Percentiles rank a stretch among this genome's conserved stretches.
phyloP scores from a whole-genome alignment of 352 stramenopile genomes.

The Phytophthora constricta region DNA sequence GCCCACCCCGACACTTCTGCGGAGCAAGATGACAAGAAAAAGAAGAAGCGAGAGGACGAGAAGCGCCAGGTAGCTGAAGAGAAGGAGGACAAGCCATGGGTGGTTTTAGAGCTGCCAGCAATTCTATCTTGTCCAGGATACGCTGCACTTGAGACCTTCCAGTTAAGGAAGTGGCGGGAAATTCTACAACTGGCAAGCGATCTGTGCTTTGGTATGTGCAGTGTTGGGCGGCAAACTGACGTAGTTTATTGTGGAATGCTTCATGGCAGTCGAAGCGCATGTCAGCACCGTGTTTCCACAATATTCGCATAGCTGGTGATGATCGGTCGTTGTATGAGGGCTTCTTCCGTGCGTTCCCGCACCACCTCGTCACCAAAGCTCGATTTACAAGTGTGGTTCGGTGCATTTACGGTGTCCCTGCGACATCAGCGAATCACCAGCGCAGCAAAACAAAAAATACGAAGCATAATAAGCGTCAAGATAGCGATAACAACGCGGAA shows the following conservation, averaged over 20 bases:
- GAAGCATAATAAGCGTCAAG: neutral
- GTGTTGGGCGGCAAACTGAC: constrained; percentile 3
- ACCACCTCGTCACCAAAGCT: constrained; percentile 70
- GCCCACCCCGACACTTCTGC: constrained; percentile 8
- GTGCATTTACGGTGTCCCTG: constrained; percentile 53
- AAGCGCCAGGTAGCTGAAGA: constrained; percentile 12
- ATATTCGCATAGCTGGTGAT: constrained; percentile 60
- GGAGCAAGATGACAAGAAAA: constrained; percentile 1
- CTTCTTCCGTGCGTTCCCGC: constrained; percentile 75
- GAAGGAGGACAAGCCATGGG: constrained; percentile 30
- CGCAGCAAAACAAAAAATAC: constrained; percentile 19
- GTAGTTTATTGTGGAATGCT: neutral
- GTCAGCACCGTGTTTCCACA: constrained; percentile 46
- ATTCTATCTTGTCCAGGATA: constrained; percentile 30
- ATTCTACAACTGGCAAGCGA: constrained; percentile 51
- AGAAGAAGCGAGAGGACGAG: constrained; percentile 6
- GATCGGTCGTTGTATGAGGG: constrained; percentile 72
- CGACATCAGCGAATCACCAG: constrained; percentile 21
- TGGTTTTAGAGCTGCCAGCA: constrained; percentile 23
- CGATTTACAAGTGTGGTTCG: constrained; percentile 72
- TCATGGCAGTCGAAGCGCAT: constrained; percentile 45
- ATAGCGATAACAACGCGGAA: constrained; percentile 14
- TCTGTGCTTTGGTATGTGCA: neutral
- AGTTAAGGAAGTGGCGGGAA: constrained; percentile 71
- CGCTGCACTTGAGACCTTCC: constrained; percentile 66